Conservation (phyloP, 75 land plant species). For the Ceratopteris richardii region DNA sequence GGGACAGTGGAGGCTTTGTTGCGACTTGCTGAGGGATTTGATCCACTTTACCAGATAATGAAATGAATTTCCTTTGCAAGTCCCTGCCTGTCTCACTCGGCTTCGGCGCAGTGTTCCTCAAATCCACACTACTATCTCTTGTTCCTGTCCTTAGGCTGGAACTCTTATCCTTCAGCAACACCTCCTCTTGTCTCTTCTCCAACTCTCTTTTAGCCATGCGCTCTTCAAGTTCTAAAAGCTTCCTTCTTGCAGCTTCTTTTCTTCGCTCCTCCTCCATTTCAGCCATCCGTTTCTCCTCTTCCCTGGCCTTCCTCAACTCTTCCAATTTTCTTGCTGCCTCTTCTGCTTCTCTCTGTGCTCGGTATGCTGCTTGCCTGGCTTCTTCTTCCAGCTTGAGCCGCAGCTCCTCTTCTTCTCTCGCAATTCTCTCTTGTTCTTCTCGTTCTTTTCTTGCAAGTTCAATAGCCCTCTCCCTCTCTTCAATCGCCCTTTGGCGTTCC, state of each 20-base stretch:
- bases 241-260: conserved; percentile 81
- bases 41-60: not conserved
- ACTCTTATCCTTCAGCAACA: conserved; percentile 16
- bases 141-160: not conserved
- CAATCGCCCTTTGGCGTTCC: conserved; percentile 67
- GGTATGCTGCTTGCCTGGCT: conserved; percentile 76
- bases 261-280: conserved; percentile 83
- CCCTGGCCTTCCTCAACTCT: conserved; percentile 68
- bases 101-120: not conserved
- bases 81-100: not conserved
- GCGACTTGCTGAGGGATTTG: not conserved
- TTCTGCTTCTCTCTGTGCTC: conserved; percentile 69
- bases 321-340: conserved; percentile 66
- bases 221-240: conserved; percentile 81
- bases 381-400: conserved; percentile 71
- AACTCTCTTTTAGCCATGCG: conserved; percentile 80
- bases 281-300: conserved; percentile 70
- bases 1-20: no score
- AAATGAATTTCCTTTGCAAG: not conserved
- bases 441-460: conserved; percentile 81
- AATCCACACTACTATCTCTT: not conserved
- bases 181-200: conserved; percentile 33
- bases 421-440: conserved; percentile 66
- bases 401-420: conserved; percentile 70
- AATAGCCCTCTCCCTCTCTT: conserved; percentile 75